A percentile compares a stretch with the other conserved stretches of the same genome.
Conservation (phyloP, 2,329 filamentous ascomycete genomes). For the Phialophora macrospora region DNA sequence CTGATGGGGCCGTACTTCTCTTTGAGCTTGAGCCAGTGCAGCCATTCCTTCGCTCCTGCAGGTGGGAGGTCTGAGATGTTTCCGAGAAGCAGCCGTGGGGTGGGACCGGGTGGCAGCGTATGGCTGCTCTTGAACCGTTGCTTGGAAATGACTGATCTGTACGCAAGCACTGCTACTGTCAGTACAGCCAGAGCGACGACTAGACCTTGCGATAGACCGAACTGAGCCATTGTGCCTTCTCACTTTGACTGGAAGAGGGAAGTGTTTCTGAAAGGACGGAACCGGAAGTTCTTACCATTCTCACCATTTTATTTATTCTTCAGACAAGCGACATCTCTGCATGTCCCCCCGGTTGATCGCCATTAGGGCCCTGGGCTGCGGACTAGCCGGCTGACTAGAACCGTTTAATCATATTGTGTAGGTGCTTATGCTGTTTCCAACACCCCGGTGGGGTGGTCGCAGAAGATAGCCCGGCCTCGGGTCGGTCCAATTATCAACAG, state of each 20-base stretch:
- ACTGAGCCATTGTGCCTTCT: not conserved
- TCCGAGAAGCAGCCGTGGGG: constrained; percentile 54
- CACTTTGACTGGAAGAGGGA: not conserved
- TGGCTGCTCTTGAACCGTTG: not conserved
- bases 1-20: constrained; percentile 49
- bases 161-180: constrained; percentile 4
- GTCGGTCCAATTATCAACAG: not conserved
- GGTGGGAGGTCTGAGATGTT: constrained; percentile 57
- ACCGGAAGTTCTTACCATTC: not conserved
- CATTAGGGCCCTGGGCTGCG: too few species aligned
- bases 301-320: not conserved
- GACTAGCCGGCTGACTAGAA: not conserved
- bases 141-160: not conserved
- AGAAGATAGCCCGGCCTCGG: not conserved
- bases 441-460: not conserved
- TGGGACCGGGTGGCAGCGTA: constrained; percentile 58
- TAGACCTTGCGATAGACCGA: not conserved
- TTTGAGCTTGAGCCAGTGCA: constrained; percentile 54
- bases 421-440: not conserved
- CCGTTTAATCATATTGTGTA: not conserved
- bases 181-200: not conserved
- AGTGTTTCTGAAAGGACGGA: not conserved
- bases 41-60: constrained; percentile 46
- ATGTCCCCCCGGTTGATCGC: not conserved
- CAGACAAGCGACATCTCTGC: not conserved